phyloP scores from a whole-genome alignment of 176 grass and related monocot species.

The Poa pratensis region DNA sequence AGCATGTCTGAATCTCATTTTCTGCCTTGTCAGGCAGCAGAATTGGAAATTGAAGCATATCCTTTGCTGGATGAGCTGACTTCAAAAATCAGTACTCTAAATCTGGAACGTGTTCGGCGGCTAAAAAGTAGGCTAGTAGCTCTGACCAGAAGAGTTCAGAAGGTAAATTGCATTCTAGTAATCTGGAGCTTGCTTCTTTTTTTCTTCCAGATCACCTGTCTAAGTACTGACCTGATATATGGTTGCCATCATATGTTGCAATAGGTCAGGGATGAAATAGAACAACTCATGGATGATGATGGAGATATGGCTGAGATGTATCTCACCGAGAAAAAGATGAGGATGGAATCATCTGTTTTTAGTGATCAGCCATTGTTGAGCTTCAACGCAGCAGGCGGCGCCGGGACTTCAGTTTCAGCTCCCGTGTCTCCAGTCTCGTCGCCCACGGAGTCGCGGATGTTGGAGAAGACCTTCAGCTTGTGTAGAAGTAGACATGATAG shows the following conservation, averaged over 20 bases:
- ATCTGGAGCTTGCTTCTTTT: background rate
- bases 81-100: conserved; percentile 92
- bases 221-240: background rate
- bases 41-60: conserved; percentile 97
- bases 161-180: conserved; percentile 48
- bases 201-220: background rate
- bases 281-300: conserved; percentile 98
- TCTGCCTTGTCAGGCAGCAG: conserved; percentile 61
- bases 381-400: conserved; percentile 46
- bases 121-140: conserved; percentile 94
- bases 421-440: conserved; percentile 85
- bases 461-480: conserved; percentile 81
- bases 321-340: conserved; percentile 84
- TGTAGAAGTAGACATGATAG: conserved; percentile 91
- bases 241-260: conserved; percentile 15
- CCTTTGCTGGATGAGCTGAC: conserved; percentile 95
- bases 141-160: conserved; percentile 94
- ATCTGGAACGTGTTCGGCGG: conserved; percentile 83
- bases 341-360: conserved; percentile 79
- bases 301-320: conserved; percentile 99
- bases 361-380: conserved; percentile 65
- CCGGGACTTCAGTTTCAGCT: conserved; percentile 70
- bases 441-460: conserved; percentile 69
- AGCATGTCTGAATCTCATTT: conserved; percentile 29
- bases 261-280: conserved; percentile 99